Evolutionary conservation across 805 yeast genomes (phyloP).

Genomic region (Saturnispora serradocipensis): DNA sequence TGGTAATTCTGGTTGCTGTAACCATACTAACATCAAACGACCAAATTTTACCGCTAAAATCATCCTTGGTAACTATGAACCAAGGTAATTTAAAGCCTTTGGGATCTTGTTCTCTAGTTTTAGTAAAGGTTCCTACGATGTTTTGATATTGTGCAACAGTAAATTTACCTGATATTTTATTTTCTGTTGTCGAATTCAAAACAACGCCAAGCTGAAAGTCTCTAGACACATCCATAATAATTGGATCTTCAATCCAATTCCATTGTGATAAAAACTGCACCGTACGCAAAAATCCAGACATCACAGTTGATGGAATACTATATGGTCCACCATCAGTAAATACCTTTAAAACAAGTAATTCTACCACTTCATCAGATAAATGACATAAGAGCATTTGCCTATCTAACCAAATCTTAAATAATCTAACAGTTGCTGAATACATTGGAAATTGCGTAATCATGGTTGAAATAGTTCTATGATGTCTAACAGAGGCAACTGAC

Average conservation of each 20-base stretch:
- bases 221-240: conserved; percentile 67
- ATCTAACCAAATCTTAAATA: conserved; percentile 86
- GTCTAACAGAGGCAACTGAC: conserved; percentile 63
- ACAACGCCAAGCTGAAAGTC: conserved; percentile 24
- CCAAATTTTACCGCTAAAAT: conserved; percentile 83
- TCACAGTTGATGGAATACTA: conserved; percentile 67
- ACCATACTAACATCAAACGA: conserved; percentile 43
- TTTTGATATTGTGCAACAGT: conserved; percentile 52
- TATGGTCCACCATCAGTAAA: conserved; percentile 88
- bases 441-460: conserved; percentile 63
- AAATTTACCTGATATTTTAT: conserved; percentile 50
- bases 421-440: conserved; percentile 70
- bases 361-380: conserved; percentile 70
- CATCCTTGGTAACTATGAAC: conserved; percentile 76
- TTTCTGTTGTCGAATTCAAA: conserved; percentile 21
- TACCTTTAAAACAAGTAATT: conserved; percentile 71
- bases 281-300: conserved; percentile 71
- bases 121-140: conserved; percentile 55
- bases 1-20: conserved; percentile 80
- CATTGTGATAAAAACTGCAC: conserved; percentile 65
- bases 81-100: conserved; percentile 68
- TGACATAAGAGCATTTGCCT: conserved; percentile 67
- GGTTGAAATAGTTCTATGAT: conserved; percentile 68
- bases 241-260: conserved; percentile 91
- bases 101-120: conserved; percentile 71